Evolutionary conservation across 2,329 filamentous ascomycete species (phyloP).

Genomic region (Fusarium sacchari): DNA sequence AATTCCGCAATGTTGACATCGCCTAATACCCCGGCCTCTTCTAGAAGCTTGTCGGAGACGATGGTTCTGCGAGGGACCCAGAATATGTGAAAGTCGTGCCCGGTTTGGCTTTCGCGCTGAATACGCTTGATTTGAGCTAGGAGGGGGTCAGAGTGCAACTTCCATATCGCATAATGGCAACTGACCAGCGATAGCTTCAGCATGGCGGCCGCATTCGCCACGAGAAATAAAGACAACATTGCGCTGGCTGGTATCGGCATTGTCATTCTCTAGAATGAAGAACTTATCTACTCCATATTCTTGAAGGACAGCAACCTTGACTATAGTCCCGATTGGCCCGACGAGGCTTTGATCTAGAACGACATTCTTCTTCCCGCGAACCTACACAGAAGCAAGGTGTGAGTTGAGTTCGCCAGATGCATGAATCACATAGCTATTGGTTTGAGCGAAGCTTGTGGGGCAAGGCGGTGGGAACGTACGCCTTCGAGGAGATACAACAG

Average conservation of each 20-base stretch:
- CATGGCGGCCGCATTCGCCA: slow-evolving; percentile 86
- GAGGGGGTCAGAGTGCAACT: slow-evolving; percentile 46
- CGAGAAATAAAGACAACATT: slow-evolving; percentile 95
- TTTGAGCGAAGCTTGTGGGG: slow-evolving; percentile 22
- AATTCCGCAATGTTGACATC: slow-evolving; percentile 91
- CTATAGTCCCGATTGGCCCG: slow-evolving; percentile 87
- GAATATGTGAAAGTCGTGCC: slow-evolving; percentile 96
- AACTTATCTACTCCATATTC: slow-evolving; percentile 99
- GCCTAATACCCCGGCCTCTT: slow-evolving; percentile 91
- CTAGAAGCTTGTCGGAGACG: slow-evolving; percentile 89
- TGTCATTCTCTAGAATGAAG: slow-evolving; percentile 95
- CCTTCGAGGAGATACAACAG: slow-evolving; percentile 91
- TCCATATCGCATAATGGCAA: background rate
- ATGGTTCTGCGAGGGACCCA: slow-evolving; percentile 94
- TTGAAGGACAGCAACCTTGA: slow-evolving; percentile 94
- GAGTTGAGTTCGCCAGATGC: slow-evolving; percentile 8
- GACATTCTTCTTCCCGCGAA: slow-evolving; percentile 98
- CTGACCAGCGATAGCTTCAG: slow-evolving; percentile 89
- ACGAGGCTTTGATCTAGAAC: slow-evolving; percentile 92
- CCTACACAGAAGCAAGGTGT: slow-evolving; percentile 62
- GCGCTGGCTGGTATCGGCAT: slow-evolving; percentile 91
- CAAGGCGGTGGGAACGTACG: slow-evolving; percentile 69
- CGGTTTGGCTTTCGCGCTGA: slow-evolving; percentile 85
- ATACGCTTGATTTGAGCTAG: slow-evolving; percentile 91
- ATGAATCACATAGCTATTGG: background rate